A percentile compares a stretch with the other conserved stretches of the same genome.
Evolutionary conservation across 306 rosid genomes (phyloP).

Genomic region (Pyrus betulifolia): DNA sequence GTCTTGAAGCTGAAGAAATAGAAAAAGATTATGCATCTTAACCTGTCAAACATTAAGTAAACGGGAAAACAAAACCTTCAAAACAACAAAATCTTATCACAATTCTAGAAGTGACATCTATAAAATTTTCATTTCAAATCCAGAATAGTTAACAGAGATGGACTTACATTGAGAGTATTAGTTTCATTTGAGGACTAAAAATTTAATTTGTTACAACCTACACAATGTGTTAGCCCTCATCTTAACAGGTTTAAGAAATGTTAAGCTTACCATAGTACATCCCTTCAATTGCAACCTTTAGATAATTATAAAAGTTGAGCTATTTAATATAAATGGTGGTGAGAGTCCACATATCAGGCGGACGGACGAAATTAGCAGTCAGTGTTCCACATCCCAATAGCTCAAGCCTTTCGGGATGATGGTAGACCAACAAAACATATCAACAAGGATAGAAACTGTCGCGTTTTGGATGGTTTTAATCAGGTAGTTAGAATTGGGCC

Average conservation of each 20-base stretch:
- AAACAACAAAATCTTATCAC: not conserved
- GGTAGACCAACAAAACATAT: not conserved
- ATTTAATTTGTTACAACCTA: not conserved
- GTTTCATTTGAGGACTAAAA: not conserved
- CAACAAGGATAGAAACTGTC: not conserved
- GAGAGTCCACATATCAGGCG: not conserved
- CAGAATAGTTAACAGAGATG: not conserved
- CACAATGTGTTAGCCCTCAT: not conserved
- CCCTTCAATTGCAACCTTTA: not conserved
- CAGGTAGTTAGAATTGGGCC: no score
- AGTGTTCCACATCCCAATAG: not conserved
- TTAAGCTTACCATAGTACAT: not conserved
- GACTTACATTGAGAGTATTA: not conserved
- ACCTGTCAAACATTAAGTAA: not conserved
- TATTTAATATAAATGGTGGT: not conserved
- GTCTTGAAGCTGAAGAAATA: slow-evolving; percentile 63
- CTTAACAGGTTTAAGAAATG: not conserved
- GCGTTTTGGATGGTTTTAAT: no score
- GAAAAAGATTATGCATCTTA: not conserved
- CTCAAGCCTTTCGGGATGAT: not conserved
- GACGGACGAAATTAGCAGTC: not conserved
- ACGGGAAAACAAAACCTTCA: not conserved
- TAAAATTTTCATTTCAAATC: not conserved
- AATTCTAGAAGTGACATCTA: not conserved
- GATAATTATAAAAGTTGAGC: not conserved